Conservation (phyloP, 495 filamentous ascomycete species). For the Staphylotrichum longicolle region DNA sequence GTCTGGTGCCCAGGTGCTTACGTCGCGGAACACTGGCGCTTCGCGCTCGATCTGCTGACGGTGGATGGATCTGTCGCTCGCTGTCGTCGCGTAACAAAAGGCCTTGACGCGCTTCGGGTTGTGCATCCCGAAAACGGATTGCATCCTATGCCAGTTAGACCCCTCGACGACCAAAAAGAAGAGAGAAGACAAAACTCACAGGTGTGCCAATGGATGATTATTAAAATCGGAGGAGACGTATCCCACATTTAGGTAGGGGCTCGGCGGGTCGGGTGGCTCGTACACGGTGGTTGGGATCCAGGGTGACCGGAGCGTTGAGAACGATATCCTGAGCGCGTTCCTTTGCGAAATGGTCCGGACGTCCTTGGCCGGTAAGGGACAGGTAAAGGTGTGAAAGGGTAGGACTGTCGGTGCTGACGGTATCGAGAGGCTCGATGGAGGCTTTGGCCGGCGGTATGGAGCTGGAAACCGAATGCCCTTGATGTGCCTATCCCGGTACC, state of each 20-base stretch:
- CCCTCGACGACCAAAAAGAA: not conserved
- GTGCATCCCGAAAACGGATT: conserved; percentile 96
- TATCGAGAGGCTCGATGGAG: conserved; percentile 71
- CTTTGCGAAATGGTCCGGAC: conserved; percentile 94
- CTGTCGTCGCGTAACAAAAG: conserved; percentile 95
- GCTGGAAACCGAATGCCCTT: conserved; percentile 54
- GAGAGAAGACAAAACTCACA: conserved; percentile 43
- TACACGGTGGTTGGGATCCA: conserved; percentile 86
- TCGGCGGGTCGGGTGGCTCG: conserved; percentile 76
- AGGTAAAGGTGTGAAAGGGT: conserved; percentile 99
- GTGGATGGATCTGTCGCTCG: conserved; percentile 87
- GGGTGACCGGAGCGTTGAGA: conserved; percentile 75
- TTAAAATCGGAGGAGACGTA: conserved; percentile 99
- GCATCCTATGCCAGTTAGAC: conserved; percentile 60
- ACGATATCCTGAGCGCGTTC: conserved; percentile 91
- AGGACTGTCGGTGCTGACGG: conserved; percentile 92
- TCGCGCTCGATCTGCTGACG: conserved; percentile 93
- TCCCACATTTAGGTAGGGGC: conserved; percentile 80
- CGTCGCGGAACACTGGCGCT: conserved; percentile 88
- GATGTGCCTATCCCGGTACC: conserved; percentile 84
- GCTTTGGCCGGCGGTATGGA: conserved; percentile 69
- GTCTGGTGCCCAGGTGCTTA: conserved; percentile 82
- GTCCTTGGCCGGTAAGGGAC: conserved; percentile 87
- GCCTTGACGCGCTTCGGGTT: conserved; percentile 69
- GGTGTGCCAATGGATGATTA: conserved; percentile 92